These are phyloP conservation scores for Yueomyces sinensis DNA, from an alignment of 805 yeast species.

Conservation along the genomic window DNA sequence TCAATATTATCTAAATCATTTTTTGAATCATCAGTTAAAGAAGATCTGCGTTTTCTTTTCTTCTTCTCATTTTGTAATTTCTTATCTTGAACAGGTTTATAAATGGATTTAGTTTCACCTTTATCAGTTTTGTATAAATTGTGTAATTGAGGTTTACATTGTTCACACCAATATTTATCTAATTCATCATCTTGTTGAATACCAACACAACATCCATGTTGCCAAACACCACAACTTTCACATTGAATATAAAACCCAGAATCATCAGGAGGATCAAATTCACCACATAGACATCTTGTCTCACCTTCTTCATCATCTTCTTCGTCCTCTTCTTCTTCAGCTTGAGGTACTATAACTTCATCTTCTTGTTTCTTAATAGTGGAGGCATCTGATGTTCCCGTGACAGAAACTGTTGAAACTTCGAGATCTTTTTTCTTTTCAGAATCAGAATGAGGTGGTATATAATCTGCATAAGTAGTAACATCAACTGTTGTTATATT, in stretches of 20 bases:
- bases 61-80: constrained; percentile 19
- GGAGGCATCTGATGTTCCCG: too few species aligned
- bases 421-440: too few species aligned
- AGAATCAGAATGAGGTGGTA: too few species aligned
- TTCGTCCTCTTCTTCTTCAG: constrained; percentile 17
- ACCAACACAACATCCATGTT: constrained; percentile 93
- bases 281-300: constrained; percentile 33
- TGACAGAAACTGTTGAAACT: too few species aligned
- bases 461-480: too few species aligned
- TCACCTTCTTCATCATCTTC: constrained; percentile 31
- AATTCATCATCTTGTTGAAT: constrained; percentile 38
- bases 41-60: constrained; percentile 6
- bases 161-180: constrained; percentile 94
- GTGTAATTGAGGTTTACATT: constrained; percentile 79
- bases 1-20: not conserved
- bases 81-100: constrained; percentile 30
- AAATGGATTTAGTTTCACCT: constrained; percentile 16
- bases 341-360: too few species aligned
- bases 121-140: constrained; percentile 14
- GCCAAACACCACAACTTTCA: constrained; percentile 93
- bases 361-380: too few species aligned
- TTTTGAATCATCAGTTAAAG: not conserved
- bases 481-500: too few species aligned
- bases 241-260: constrained; percentile 68
- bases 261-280: constrained; percentile 31